Conservation (phyloP, 176 grass and related monocot species). For the Bromus sterilis region DNA sequence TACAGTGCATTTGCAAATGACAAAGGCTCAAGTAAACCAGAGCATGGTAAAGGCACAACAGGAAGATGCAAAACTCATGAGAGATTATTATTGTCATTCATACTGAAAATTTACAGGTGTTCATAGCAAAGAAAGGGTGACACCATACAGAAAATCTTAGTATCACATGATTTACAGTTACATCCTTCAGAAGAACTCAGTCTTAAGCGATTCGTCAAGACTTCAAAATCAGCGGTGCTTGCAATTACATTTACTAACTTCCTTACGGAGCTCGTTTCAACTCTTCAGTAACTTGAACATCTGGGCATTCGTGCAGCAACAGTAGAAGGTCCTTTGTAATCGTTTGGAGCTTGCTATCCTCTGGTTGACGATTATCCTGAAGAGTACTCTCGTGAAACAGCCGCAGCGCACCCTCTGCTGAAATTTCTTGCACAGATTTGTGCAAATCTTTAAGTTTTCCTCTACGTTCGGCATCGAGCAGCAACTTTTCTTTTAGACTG, state of each 20-base stretch:
- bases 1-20: not conserved
- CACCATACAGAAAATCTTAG: not conserved
- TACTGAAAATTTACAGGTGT: not conserved
- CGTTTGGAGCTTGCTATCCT: conserved; percentile 18
- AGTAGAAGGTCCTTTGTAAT: conserved; percentile 12
- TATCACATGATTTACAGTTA: not conserved
- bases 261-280: not conserved
- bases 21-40: not conserved
- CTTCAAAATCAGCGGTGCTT: not conserved
- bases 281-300: conserved; percentile 27
- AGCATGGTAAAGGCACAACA: not conserved
- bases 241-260: not conserved
- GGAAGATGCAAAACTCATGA: not conserved
- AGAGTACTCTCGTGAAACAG: conserved; percentile 22
- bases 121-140: not conserved
- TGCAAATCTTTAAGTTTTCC: conserved; percentile 25
- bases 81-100: not conserved
- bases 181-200: not conserved
- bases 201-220: not conserved
- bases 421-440: conserved; percentile 23
- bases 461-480: conserved; percentile 22
- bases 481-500: conserved; percentile 24
- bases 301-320: conserved; percentile 19
- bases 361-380: conserved; percentile 14
- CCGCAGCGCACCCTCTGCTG: conserved; percentile 29